These are phyloP conservation scores for Penicillium sp. DNA, from an alignment of 2,329 filamentous ascomycete species.

Conservation along the genomic window DNA sequence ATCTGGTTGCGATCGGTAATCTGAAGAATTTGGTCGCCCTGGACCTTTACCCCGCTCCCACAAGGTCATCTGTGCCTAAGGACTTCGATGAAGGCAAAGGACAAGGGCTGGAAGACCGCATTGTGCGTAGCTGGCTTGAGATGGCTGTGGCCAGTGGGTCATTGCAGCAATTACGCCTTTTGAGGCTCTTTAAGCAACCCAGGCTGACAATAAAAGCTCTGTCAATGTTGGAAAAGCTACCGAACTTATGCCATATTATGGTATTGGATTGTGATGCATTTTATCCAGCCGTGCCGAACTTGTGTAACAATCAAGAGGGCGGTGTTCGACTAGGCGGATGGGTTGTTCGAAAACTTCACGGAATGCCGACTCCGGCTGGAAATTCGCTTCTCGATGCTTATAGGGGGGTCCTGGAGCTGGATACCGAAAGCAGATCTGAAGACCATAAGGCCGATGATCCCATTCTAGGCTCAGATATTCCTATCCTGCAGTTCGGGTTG, in stretches of 20 bases:
- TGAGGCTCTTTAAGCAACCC: constrained; percentile 35
- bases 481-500: background rate
- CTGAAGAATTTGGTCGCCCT: constrained; percentile 41
- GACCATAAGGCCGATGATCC: background rate
- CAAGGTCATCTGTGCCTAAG: background rate
- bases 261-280: constrained; percentile 31
- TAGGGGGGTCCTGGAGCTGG: background rate
- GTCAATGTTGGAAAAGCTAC: constrained; percentile 33
- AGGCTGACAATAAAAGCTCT: constrained; percentile 31
- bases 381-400: too few relatives aligned
- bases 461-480: background rate
- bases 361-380: too few relatives aligned
- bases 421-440: background rate
- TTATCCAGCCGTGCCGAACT: constrained; percentile 3
- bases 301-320: background rate
- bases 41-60: constrained; percentile 25
- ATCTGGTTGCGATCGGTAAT: constrained; percentile 37
- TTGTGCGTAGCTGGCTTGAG: constrained; percentile 43
- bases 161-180: constrained; percentile 37
- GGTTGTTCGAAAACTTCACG: background rate
- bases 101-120: constrained; percentile 33
- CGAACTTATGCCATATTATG: constrained; percentile 35
- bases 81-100: background rate
- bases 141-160: constrained; percentile 27
- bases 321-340: constrained; percentile 1